These are phyloP conservation scores for Escallonia herrerae DNA, from an alignment of 129 eudicot genomes.

Conservation along the genomic window DNA sequence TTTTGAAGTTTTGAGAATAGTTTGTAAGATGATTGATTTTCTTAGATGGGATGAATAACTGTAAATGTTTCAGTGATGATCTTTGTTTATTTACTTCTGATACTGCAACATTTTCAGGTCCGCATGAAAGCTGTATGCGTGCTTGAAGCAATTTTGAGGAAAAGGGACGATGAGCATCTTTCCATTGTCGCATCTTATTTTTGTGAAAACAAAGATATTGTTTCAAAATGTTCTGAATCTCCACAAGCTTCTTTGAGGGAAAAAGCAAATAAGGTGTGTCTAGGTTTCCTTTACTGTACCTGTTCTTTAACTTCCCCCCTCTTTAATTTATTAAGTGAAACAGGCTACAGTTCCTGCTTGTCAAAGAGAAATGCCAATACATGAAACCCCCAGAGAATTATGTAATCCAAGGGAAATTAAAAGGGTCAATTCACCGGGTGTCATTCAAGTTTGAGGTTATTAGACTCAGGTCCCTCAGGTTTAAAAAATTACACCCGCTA, in stretches of 20 bases:
- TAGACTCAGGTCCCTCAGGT: too few species aligned
- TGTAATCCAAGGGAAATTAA: too few species aligned
- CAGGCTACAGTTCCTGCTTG: not conserved
- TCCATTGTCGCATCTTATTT: constrained; percentile 49
- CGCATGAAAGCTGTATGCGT: constrained; percentile 92
- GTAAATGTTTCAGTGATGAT: not conserved
- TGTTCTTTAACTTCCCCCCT: not conserved
- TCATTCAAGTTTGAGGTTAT: too few species aligned
- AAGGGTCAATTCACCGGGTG: too few species aligned
- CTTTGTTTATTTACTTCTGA: constrained; percentile 1
- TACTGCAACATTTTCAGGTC: constrained; percentile 43
- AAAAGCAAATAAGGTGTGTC: constrained; percentile 65
- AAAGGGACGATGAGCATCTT: constrained; percentile 52
- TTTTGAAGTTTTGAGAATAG: too few species aligned
- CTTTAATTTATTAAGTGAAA: not conserved
- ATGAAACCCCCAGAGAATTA: too few species aligned
- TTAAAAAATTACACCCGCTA: too few species aligned
- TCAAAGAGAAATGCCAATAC: too few species aligned
- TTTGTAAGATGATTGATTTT: not conserved
- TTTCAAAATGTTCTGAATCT: constrained; percentile 80
- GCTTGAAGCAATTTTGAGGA: constrained; percentile 91
- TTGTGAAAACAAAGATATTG: constrained; percentile 50
- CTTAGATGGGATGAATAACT: not conserved
- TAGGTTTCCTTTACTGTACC: not conserved
- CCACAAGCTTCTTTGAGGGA: constrained; percentile 97